Percentiles rank a stretch among this genome's conserved stretches.
Evolutionary conservation across 768 basidiomycete species (phyloP).

Genomic region (Termitomyces sp.): DNA sequence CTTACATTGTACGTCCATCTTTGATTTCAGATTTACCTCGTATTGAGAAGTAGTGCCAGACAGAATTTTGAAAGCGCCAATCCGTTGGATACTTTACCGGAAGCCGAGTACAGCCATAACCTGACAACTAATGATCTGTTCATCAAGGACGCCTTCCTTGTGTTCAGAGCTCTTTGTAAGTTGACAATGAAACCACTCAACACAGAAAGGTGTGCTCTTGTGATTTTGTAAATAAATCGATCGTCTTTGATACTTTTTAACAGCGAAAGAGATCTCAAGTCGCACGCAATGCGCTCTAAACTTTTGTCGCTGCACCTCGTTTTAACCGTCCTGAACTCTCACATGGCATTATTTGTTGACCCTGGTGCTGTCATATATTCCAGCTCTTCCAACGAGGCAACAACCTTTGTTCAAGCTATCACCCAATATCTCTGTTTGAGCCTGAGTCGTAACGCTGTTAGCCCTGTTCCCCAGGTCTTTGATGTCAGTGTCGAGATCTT

Average conservation of each 20-base stretch:
- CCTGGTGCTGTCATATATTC: slow-evolving; percentile 89
- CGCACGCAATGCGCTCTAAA: slow-evolving; percentile 97
- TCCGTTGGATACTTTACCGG: slow-evolving; percentile 27
- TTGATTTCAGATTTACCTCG: background rate
- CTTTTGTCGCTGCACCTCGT: slow-evolving; percentile 92
- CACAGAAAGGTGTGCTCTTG: slow-evolving; percentile 69
- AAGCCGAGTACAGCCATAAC: slow-evolving; percentile 32
- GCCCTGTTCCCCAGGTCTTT: slow-evolving; percentile 93
- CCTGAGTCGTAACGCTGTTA: slow-evolving; percentile 92
- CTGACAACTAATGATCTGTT: slow-evolving; percentile 83
- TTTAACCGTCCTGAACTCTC: slow-evolving; percentile 84
- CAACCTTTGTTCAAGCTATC: slow-evolving; percentile 85
- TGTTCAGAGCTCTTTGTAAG: slow-evolving; percentile 95
- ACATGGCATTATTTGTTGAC: slow-evolving; percentile 87
- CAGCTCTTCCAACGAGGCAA: slow-evolving; percentile 80
- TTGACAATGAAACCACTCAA: slow-evolving; percentile 96
- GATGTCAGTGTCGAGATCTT: slow-evolving; percentile 98
- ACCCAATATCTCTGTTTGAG: slow-evolving; percentile 95
- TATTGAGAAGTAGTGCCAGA: slow-evolving; percentile 15
- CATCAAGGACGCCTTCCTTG: slow-evolving; percentile 96
- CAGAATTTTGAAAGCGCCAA: slow-evolving; percentile 29
- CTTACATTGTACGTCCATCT: slow-evolving; percentile 13
- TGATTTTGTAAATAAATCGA: background rate
- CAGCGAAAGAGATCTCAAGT: slow-evolving; percentile 93
- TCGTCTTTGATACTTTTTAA: background rate